Evolutionary conservation across 768 basidiomycete species (phyloP), one percentile per base, ranked within the genome.

Genomic region (Russula compacta): DNA sequence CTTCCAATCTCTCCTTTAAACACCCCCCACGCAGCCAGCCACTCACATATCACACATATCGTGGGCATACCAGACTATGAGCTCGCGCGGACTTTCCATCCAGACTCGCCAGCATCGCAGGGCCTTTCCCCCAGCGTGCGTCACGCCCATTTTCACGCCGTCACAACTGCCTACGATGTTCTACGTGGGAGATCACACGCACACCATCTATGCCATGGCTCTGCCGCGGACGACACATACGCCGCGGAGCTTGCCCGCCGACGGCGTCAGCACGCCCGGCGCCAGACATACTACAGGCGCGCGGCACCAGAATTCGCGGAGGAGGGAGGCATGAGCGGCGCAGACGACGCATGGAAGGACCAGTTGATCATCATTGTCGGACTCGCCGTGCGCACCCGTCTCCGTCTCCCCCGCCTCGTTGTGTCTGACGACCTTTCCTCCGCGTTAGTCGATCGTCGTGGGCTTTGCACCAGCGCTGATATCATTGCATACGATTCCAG

Each of bases 1-100:
- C n/a, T 35, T 38, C 29, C n/a, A 17, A 32, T 21, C 40, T 29
- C n/a, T 17, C 42, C 46, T 29, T 9, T 15, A 36, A 33, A 4
- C 7, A 15, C 21, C 24, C 44, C 11, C 40, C 39, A 17, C 56
- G 6, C 50, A 19, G 19, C 24, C 53, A 14, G 44, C 40, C 39
- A 47, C 32, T 32, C 17, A 19, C 11, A 44, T 63, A 17, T 47
- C 21, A 7, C 24, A 24, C 56, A 88, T n/a, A n/a, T n/a, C n/a
- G n/a, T n/a, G 24, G 24, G 24, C 24, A 29, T 29, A 29, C 24
- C 24, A 29, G 88, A 89, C 70, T 89, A 84, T 66, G 87, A 89
- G 35, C 79, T 90, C 43, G 87, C 86, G 42, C 82, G 84, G 48
- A 69, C 76, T 10, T 81, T 89, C 68, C 89, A 91, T 67, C 88